Evolutionary conservation across 2,329 filamentous ascomycete species (phyloP).

Genomic region (Alternaria gansuensis): DNA sequence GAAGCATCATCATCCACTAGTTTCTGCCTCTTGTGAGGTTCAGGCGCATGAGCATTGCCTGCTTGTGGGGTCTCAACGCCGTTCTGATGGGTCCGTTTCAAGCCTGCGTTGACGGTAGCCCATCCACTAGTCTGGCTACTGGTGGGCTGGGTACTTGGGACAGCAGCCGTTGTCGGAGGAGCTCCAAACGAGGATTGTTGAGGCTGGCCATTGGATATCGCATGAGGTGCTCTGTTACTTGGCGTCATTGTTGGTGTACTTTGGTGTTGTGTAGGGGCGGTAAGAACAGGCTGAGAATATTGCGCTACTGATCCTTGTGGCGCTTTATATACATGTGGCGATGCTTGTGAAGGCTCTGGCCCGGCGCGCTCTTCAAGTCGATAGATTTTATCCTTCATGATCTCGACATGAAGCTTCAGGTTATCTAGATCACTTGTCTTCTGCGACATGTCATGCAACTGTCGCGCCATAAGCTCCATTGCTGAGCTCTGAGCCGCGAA

Average conservation of each 20-base stretch:
- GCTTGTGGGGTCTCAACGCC: slow-evolving; percentile 48
- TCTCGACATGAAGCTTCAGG: slow-evolving; percentile 58
- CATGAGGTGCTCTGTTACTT: slow-evolving; percentile 3
- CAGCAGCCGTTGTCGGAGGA: slow-evolving; percentile 16
- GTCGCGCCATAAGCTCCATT: slow-evolving; percentile 57
- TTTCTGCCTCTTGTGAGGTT: slow-evolving; percentile 58
- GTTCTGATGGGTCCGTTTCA: slow-evolving; percentile 52
- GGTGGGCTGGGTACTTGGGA: slow-evolving; percentile 31
- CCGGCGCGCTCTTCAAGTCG: slow-evolving; percentile 48
- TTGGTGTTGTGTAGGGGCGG: background rate
- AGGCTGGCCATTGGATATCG: slow-evolving; percentile 7
- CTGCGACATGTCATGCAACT: slow-evolving; percentile 52
- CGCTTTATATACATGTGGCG: slow-evolving; percentile 23
- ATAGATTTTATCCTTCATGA: slow-evolving; percentile 59
- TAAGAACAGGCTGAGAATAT: slow-evolving; percentile 3
- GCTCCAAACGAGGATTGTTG: slow-evolving; percentile 14
- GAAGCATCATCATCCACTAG: slow-evolving; percentile 51
- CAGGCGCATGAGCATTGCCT: slow-evolving; percentile 39
- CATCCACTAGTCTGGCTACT: slow-evolving; percentile 49
- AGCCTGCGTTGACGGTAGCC: slow-evolving; percentile 56
- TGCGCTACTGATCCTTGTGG: slow-evolving; percentile 12
- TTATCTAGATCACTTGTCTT: slow-evolving; percentile 59
- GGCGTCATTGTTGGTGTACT: slow-evolving; percentile 3
- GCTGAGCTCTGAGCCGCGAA: slow-evolving; percentile 48
- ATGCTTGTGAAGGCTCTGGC: slow-evolving; percentile 16